phyloP scores from a whole-genome alignment of 176 grass and related monocot genomes.

The Saccharum spontaneum region DNA sequence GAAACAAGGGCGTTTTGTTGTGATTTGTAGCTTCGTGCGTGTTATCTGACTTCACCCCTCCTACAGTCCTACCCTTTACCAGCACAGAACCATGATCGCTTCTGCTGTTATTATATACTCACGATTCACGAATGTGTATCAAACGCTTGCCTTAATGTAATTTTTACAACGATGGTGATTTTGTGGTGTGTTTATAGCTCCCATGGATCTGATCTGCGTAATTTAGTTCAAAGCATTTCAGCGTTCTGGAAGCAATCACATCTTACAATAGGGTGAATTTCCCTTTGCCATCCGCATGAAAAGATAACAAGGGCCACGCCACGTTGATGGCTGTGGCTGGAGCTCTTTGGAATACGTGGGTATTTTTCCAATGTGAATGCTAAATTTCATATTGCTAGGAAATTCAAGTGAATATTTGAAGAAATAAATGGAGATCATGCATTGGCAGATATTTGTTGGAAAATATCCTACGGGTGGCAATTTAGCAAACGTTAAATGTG shows the following conservation, averaged over 20 bases:
- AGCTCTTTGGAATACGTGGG: background rate
- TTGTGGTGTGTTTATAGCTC: background rate
- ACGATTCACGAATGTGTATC: background rate
- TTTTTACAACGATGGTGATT: background rate
- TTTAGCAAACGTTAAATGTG: background rate
- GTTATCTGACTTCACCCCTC: background rate
- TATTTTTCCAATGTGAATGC: background rate
- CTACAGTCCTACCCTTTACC: background rate
- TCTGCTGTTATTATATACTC: conserved; percentile 2
- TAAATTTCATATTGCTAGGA: background rate
- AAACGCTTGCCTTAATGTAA: background rate
- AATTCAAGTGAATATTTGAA: background rate
- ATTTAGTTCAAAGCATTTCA: background rate
- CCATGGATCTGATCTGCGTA: background rate
- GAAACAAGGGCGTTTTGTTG: conserved; percentile 27
- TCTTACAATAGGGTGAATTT: too few species aligned
- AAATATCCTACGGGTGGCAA: background rate
- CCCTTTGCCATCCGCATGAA: too few species aligned
- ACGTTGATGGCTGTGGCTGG: too few species aligned
- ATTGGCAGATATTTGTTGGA: background rate
- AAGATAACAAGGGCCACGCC: too few species aligned
- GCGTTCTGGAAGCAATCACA: background rate
- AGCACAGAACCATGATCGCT: background rate
- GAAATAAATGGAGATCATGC: background rate
- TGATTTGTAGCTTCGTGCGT: background rate